These are phyloP conservation scores for Erodium chrysanthum DNA, from an alignment of 441 rosid species.

Conservation along the genomic window DNA sequence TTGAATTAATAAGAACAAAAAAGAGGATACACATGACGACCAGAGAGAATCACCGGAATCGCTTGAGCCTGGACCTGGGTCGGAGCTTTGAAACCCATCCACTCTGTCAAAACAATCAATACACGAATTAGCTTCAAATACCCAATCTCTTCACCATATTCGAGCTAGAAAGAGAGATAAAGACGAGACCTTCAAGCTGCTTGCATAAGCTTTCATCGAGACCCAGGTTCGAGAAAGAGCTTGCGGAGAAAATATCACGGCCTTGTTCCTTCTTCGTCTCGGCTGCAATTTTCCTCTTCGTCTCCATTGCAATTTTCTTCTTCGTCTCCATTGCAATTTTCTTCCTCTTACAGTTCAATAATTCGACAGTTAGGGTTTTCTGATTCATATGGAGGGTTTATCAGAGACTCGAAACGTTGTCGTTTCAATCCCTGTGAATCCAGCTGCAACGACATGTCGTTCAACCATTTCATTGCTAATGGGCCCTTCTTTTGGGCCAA, in stretches of 20 bases:
- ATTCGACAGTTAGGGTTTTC: too few relatives aligned
- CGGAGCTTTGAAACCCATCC: slow-evolving; percentile 74
- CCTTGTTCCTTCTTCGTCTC: not conserved
- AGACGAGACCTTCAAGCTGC: not conserved
- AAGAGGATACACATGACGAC: slow-evolving; percentile 76
- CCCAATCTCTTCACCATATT: not conserved
- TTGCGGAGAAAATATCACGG: not conserved
- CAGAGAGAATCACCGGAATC: slow-evolving; percentile 79
- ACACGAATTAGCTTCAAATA: not conserved
- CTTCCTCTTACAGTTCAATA: not conserved
- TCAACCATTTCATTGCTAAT: too few relatives aligned
- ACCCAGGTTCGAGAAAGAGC: slow-evolving; percentile 2
- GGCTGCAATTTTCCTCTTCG: not conserved
- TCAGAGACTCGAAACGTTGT: too few relatives aligned
- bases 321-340: not conserved
- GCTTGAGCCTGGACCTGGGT: slow-evolving; percentile 87
- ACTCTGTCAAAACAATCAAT: slow-evolving; percentile 32
- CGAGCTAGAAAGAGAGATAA: not conserved
- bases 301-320: not conserved
- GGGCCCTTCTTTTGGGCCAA: too few relatives aligned
- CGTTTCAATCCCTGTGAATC: too few relatives aligned
- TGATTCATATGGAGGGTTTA: too few relatives aligned
- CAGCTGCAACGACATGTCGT: too few relatives aligned
- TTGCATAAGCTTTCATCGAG: not conserved
- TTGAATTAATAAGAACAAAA: not conserved